phyloP scores from a whole-genome alignment of 768 basidiomycete species.

The Russula dissimulans region DNA sequence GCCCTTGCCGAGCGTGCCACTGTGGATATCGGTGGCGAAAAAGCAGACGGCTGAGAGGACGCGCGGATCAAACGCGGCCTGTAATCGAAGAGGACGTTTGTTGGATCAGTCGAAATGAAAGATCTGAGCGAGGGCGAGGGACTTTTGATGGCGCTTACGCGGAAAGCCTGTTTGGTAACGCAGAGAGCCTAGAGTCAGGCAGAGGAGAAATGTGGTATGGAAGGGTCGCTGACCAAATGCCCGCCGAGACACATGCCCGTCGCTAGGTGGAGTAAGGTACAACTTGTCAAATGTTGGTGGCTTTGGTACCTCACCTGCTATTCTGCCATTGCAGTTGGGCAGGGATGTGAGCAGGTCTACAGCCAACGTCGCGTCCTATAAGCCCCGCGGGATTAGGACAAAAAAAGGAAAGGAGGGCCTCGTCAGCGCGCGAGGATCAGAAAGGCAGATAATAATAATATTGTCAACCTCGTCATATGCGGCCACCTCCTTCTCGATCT shows the following conservation, averaged over 20 bases:
- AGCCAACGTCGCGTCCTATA: slow-evolving; percentile 73
- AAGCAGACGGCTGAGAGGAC: slow-evolving; percentile 83
- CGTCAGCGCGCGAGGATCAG: background rate
- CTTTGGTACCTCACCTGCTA: slow-evolving; percentile 49
- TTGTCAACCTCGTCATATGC: slow-evolving; percentile 75
- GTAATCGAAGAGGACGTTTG: background rate
- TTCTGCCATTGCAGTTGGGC: slow-evolving; percentile 83
- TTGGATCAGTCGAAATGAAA: background rate
- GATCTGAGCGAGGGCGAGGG: background rate
- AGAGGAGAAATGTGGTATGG: slow-evolving; percentile 11
- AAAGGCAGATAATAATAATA: background rate
- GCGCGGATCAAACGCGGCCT: slow-evolving; percentile 86
- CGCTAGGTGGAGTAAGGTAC: slow-evolving; percentile 32
- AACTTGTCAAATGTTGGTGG: background rate
- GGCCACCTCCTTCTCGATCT: slow-evolving; percentile 82
- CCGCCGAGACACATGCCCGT: slow-evolving; percentile 92
- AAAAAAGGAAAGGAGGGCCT: background rate
- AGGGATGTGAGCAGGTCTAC: slow-evolving; percentile 66
- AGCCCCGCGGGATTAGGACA: background rate
- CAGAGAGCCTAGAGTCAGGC: slow-evolving; percentile 25
- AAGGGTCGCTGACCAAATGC: slow-evolving; percentile 51
- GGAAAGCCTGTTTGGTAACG: slow-evolving; percentile 35
- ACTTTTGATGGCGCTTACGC: slow-evolving; percentile 27
- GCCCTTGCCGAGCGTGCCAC: slow-evolving; percentile 72
- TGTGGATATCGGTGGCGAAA: slow-evolving; percentile 92